Evolutionary conservation across 257 asterid genomes (phyloP), one percentile per base, ranked within the genome.

Genomic region (Solanum paucissectum): DNA sequence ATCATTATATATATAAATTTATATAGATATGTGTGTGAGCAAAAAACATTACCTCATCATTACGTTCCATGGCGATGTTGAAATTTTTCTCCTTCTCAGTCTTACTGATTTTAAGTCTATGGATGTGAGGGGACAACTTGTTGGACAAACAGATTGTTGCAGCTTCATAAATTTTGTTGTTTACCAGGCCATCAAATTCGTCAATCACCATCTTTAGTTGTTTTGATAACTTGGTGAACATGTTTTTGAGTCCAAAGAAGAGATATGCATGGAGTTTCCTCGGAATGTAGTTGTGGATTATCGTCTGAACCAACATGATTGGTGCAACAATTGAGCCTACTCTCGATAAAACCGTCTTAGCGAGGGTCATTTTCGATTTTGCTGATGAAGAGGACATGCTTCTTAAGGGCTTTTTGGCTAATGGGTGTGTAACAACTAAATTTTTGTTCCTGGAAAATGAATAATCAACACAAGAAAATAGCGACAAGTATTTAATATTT

Each of bases 131-230:
- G 21, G 58, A 14, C 8, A 87, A n/a, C 73, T 52, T 88, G 7
- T 75, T 72, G 11, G 87, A 58, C 14, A 90, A 37, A 60, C 88
- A 88, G 38, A 84, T 33, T 29, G 42, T 88, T 2, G 86, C 82
- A 27, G 92, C 88, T 77, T 88, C 88, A 38, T 75, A 90, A 46
- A 90, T 81, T 37, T 88, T 88, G 6, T 90, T 88, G 5, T 33
- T 81, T 49, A 66, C 12, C 0, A 74, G n/a, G 25, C 91, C 88
- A 44, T 76, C 83, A 32, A 75, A 16, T 55, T 90, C 91, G 1
- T 87, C 87, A 77, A 90, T 84, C 64, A 86, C 73, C 32, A 87
- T 3, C 3, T 62, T 64, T 23, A 86, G 60, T 11, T 88, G 71
- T 64, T 89, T 72, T 2, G 87, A 82, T 29, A 64, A 77, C 46